Base-by-base conservation (phyloP, 768 basidiomycete species). In the Lactifluus subvellereus region DNA sequence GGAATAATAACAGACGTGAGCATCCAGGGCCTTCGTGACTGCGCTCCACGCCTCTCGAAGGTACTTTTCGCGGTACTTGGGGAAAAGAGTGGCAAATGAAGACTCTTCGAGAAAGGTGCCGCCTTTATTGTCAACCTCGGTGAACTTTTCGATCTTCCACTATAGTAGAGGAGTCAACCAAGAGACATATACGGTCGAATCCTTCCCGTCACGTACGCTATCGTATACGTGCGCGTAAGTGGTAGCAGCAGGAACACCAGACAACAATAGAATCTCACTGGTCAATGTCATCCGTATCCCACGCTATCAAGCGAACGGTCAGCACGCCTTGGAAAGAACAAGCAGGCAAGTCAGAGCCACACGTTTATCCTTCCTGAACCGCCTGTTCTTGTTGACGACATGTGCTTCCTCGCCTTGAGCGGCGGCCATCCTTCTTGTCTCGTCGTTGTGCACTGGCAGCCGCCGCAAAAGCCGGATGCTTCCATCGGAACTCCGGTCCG, bases 211-310 rank as follows among this genome's bases (percentile, higher is more conserved):
- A 64, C 74, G 68, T 69, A 75, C 75, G 69, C 76, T 76, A 69
- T 54, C 56, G 58, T 22, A 53, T 20, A 30, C 22, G 45, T 32
- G 58, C 13, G 49, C 65, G 64, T 42, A 49, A 53, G 50, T 20
- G 22, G 32, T 30, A 51, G 20, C n/a, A 43, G 27, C 30, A 16
- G 35, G 1, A 10, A 49, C 20, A 56, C 27, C 11, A 14, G 16
- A 22, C 13, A 16, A 60, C 33, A 43, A 49, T 13, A 55, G 45
- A 30, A 32, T 74, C 94, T 86, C 73, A 96, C 94, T 97, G 95
- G 80, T 98, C 91, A 75, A 98, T 94, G 69, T 97, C 96, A 74
- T 98, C 95, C 49, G 95, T 98, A 72, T 98, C 96, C 96, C 96
- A 98, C 71, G 95, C 96, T 98, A 65, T 51, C 38, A 35, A 37